These are phyloP conservation scores for Podospora pseudocomata DNA, from an alignment of 495 filamentous ascomycete genomes.

Conservation along the genomic window DNA sequence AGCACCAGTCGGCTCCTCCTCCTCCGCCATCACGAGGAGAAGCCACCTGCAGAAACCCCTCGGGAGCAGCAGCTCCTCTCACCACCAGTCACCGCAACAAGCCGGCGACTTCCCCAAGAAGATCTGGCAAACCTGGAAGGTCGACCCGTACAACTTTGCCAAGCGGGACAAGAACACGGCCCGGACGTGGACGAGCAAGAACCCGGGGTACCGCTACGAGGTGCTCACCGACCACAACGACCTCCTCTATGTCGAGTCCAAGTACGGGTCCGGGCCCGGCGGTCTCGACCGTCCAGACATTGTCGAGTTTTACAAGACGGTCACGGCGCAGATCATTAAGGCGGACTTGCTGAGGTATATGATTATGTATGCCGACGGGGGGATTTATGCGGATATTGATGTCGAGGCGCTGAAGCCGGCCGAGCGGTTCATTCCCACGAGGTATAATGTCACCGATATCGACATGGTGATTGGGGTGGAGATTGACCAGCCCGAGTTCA, in stretches of 20 bases:
- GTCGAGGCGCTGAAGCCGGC: constrained; percentile 48
- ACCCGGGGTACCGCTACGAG: constrained; percentile 57
- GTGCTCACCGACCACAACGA: constrained; percentile 58
- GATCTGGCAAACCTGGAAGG: constrained; percentile 66
- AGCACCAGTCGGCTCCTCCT: not conserved
- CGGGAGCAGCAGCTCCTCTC: not conserved
- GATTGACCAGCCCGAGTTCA: constrained; percentile 58
- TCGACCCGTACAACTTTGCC: constrained; percentile 52
- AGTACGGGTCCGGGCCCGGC: constrained; percentile 51
- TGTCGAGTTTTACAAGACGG: constrained; percentile 48
- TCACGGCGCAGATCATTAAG: constrained; percentile 57
- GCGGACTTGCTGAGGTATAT: constrained; percentile 57
- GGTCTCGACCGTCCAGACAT: constrained; percentile 57
- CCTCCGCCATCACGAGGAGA: constrained; percentile 9
- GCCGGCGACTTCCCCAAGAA: constrained; percentile 24
- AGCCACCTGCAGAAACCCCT: constrained; percentile 8
- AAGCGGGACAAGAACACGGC: constrained; percentile 48
- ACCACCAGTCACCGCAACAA: not conserved
- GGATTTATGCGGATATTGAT: constrained; percentile 55
- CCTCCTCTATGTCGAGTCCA: constrained; percentile 51
- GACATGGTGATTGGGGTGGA: constrained; percentile 61
- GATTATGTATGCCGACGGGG: constrained; percentile 53
- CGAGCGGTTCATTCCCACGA: constrained; percentile 46
- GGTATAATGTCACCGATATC: constrained; percentile 45
- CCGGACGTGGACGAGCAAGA: constrained; percentile 54